Percentiles rank a stretch among this genome's conserved stretches.
Evolutionary conservation across 495 filamentous ascomycete genomes (phyloP).

Genomic region (Aspergillus hancockii): DNA sequence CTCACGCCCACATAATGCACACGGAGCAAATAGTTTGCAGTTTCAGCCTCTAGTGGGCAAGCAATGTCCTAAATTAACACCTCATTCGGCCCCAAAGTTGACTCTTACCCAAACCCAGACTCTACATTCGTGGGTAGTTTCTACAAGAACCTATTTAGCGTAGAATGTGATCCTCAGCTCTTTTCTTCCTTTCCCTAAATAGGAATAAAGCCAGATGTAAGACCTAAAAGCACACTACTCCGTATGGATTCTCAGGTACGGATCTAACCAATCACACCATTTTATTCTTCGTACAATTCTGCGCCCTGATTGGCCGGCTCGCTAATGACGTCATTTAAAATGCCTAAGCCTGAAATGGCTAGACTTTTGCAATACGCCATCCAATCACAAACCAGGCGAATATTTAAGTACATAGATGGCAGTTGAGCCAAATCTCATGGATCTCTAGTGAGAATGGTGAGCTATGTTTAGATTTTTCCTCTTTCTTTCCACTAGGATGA

Average conservation of each 20-base stretch:
- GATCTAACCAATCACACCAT: no score
- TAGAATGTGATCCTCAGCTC: background rate
- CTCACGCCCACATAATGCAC: no score
- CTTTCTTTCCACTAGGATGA: background rate
- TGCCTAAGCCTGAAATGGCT: background rate
- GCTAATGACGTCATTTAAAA: background rate
- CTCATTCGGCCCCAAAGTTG: no score
- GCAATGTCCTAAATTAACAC: no score
- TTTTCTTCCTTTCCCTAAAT: background rate
- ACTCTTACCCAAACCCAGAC: no score
- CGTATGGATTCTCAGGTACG: no score
- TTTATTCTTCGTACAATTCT: no score
- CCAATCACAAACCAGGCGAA: background rate
- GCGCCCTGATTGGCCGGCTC: background rate
- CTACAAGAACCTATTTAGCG: no score
- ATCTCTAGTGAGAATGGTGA: background rate
- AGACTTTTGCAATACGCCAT: background rate
- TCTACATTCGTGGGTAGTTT: no score
- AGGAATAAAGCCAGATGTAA: background rate
- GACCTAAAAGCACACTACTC: no score
- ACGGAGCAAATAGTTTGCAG: no score
- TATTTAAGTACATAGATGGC: background rate
- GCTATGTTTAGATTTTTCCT: slow-evolving; percentile 1
- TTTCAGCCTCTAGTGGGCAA: no score
- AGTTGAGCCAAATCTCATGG: background rate